Evolutionary conservation across 2,329 filamentous ascomycete genomes (phyloP).

Genomic region (Camptophora hylomeconis): DNA sequence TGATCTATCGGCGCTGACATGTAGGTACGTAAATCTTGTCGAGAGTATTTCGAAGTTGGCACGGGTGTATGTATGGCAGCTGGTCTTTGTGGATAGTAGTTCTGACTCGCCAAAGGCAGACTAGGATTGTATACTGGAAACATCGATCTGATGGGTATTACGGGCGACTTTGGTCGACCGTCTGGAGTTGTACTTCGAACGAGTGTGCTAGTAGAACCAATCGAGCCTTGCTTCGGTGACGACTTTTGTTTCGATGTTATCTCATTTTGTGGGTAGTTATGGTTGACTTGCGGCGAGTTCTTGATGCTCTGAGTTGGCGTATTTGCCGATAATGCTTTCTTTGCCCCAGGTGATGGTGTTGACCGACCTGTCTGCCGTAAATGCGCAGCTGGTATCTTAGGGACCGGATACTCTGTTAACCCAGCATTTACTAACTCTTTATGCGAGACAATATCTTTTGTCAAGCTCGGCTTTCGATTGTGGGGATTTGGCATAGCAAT

Average conservation of each 20-base stretch:
- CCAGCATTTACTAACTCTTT: slow-evolving; percentile 2
- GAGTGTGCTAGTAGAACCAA: slow-evolving; percentile 12
- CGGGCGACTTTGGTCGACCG: slow-evolving; percentile 17
- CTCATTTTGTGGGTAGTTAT: background rate
- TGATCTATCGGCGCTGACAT: slow-evolving; percentile 23
- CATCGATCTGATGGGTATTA: slow-evolving; percentile 30
- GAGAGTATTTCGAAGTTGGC: slow-evolving; percentile 6
- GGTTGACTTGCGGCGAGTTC: slow-evolving; percentile 9
- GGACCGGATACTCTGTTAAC: slow-evolving; percentile 1
- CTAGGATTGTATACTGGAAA: slow-evolving; percentile 32
- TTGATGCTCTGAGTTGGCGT: slow-evolving; percentile 2
- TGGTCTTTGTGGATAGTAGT: slow-evolving; percentile 22
- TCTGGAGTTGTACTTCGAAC: slow-evolving; percentile 5
- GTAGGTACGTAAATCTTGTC: slow-evolving; percentile 17
- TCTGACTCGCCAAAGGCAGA: slow-evolving; percentile 24
- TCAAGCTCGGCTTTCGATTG: slow-evolving; percentile 14
- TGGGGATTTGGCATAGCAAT: slow-evolving; percentile 15
- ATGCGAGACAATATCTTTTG: slow-evolving; percentile 1
- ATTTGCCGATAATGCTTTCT: slow-evolving; percentile 3
- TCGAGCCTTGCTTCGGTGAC: slow-evolving; percentile 9
- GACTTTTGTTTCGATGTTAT: slow-evolving; percentile 2
- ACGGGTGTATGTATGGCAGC: slow-evolving; percentile 6
- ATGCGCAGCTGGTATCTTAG: slow-evolving; percentile 3
- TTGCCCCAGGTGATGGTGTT: background rate
- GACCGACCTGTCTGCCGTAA: background rate